Evolutionary conservation across 371 early-diverging fungal species (phyloP), one percentile per base, ranked within the genome.

Genomic region (Syncephalastrum racemosum): DNA sequence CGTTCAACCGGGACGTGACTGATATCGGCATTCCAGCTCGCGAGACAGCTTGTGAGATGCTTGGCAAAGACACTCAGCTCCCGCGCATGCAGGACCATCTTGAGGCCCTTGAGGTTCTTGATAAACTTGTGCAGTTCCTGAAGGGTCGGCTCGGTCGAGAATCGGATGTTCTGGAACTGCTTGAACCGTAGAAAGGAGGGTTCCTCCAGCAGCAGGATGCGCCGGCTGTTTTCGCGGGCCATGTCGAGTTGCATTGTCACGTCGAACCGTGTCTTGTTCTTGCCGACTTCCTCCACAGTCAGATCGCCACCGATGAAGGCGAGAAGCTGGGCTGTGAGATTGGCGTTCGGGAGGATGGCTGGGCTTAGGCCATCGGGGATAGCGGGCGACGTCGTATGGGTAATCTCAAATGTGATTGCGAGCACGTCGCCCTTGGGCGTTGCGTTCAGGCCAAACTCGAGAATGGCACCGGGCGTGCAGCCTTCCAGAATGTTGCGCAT

Each of bases 31-130:
- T 83, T 79, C 83, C 84, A 85, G 7, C 74, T 70, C 10, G 78
- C 81, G 39, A 87, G 60, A 45, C 80, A 84, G 24, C 79, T 75
- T 0, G 80, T 79, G 15, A 87, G 67, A 52, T 80, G 83, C 39
- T 79, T 76, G 3, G 83, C 84, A 68, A 87, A 85, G 15, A 77
- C 71, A 18, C 81, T 80, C 12, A 77, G 66, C 41, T 82, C 80
- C 20, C 68, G 72, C 0, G 87, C 82, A 66, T 82, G 70, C 20
- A 87, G 58, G 1, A 79, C 72, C 41, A 82, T 81, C 36, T 68
- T 79, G 25, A 75, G 46, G 0, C 82, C 85, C n/a, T 75, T 59
- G 13, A 87, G 60, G 12, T 59, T 62, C 41, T 74, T 69, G 41
- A 77, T 77, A 58, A 84, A 84, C 10, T 61, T 52, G 4, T 39